A percentile compares a stretch with the other conserved stretches of the same genome.
These are phyloP conservation scores for Fibroporia radiculosa DNA, from an alignment of 768 basidiomycete species.

Conservation along the genomic window DNA sequence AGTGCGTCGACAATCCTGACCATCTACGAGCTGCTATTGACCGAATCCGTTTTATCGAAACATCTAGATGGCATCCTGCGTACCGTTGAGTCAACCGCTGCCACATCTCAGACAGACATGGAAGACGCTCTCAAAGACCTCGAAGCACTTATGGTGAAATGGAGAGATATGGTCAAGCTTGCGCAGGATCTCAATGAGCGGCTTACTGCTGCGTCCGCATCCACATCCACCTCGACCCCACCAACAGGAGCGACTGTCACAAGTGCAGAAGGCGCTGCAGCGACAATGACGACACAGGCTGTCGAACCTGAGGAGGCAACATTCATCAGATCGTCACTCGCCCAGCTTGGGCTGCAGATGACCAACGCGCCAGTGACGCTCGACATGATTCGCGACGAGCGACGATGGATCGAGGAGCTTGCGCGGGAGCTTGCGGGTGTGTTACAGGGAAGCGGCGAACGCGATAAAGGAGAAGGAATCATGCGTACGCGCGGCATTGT, in stretches of 20 bases:
- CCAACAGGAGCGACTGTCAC: neutral
- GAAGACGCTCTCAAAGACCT: slow-evolving; percentile 77
- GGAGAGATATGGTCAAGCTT: slow-evolving; percentile 86
- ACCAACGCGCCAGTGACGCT: slow-evolving; percentile 73
- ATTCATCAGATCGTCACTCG: slow-evolving; percentile 81
- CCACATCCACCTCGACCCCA: slow-evolving; percentile 12
- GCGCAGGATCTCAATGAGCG: slow-evolving; percentile 85
- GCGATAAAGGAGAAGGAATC: slow-evolving; percentile 43
- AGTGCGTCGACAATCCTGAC: slow-evolving; percentile 27
- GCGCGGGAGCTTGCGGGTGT: slow-evolving; percentile 76
- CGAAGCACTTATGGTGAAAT: slow-evolving; percentile 85
- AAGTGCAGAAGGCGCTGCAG: slow-evolving; percentile 9
- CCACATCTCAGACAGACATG: slow-evolving; percentile 58
- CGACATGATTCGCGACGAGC: slow-evolving; percentile 83
- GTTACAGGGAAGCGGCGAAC: slow-evolving; percentile 40
- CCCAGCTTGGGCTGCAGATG: slow-evolving; percentile 83
- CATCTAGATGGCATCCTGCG: slow-evolving; percentile 72
- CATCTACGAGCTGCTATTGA: neutral
- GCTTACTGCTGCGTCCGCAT: slow-evolving; percentile 41
- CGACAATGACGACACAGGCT: slow-evolving; percentile 26
- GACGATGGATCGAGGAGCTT: slow-evolving; percentile 70
- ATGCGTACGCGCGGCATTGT: slow-evolving; percentile 78
- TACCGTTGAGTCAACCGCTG: slow-evolving; percentile 60
- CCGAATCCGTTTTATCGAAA: neutral
- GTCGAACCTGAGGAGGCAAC: slow-evolving; percentile 76